phyloP scores from a whole-genome alignment of 306 rosid species.

The Cucumis sativus region Cucumber_9930_V3 NC_026656.2:6176501-6177000 shows the following conservation, averaged over 20 bases:
- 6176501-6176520: background rate
- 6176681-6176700: background rate
- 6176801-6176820: background rate
- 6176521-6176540: background rate
- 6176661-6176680: background rate
- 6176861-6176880: constrained; percentile 6
- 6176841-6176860: constrained; percentile 11
- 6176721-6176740: constrained; percentile 3
- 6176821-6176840: constrained; percentile 1
- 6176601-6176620: background rate
- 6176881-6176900: background rate
- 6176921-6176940: background rate
- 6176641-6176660: background rate
- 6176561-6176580: background rate
- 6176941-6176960: constrained; percentile 7
- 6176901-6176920: background rate
- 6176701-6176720: background rate
- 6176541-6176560: background rate
- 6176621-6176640: background rate
- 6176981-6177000: constrained; percentile 2
- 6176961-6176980: constrained; percentile 4
- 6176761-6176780: constrained; percentile 34
- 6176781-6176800: constrained; percentile 15
- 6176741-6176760: constrained; percentile 19
- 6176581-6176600: background rate